Evolutionary conservation across 75 land plant genomes (phyloP), one percentile per base, ranked within the genome.

Genomic region (Azolla pinnata): DNA sequence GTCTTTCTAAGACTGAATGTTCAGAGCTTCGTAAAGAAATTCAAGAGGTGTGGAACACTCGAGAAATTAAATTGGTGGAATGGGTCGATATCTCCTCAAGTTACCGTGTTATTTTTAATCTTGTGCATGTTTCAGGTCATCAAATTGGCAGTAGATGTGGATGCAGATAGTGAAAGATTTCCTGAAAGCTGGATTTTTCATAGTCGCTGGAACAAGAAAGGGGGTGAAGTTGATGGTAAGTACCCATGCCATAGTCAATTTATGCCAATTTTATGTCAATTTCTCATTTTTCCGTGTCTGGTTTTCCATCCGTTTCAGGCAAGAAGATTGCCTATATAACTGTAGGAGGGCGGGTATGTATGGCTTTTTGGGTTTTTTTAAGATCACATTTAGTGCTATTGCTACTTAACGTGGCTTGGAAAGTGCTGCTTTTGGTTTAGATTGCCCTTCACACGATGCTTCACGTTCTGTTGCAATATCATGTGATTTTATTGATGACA

Each of bases 181-280:
- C 96, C 97, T 33, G 51, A 64, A 72, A 75, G 76, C 33, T 93
- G 96, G 96, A 71, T 93, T 48, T 93, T 93, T 75, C 98, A 93
- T 79, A 75, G 76, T 69, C 90, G 98, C 18, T 93, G 96, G 96
- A 87, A 81, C 58, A 93, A 83, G 76, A 93, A 72, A 58, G 68
- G 87, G 65, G 96, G 90, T 55, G 65, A 72, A 57, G 63, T 93
- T 26, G 72, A 85, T 64, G 97, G 97, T 92, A 70, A 82, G 81
- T 42, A 27, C 4, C 20, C 28, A 30, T 28, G 48, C 46, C 27
- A 38, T 17, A 12, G 35, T 33, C 46, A 40, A 40, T 48, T 40
- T 31, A 49, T 75, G 62, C 62, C 55, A 25, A 18, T 38, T 47
- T 33, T 23, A 4, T 18, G n/a, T 46, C 21, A 46, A 18, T 38